Evolutionary conservation across 176 grass and related monocot species (phyloP), one percentile per base, ranked within the genome.

Genomic region (Tillandsia fasciculata): DNA sequence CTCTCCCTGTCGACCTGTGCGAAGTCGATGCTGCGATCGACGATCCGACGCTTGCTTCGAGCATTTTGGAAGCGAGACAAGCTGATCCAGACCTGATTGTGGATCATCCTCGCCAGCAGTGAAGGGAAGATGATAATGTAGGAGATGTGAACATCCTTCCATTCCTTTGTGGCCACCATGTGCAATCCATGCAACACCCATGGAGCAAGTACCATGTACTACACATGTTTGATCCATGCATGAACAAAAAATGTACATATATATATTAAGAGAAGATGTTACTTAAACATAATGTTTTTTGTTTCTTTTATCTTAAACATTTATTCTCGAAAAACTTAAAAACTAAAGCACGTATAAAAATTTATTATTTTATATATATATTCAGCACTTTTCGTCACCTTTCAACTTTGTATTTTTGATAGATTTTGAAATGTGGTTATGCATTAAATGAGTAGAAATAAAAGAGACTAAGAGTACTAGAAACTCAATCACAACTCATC

Each of bases 1-100:
- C 87, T 79, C 74, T 96, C 91, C 9, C 91, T 72, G 85, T 96
- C 92, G 9, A 96, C 79, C 81, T 96, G 92, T 33, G 87, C 88
- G 79, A 96, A 96, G 78, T 92, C 86, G 70, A 96, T 81, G 81
- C 86, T 90, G n/a, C 78, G 75, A 61, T 87, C 70, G 7, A 96
- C 86, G 26, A 96, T 89, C 81, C 80, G 81, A 33, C 83, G 83
- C 57, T 83, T 77, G 83, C 92, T 75, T 15, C 88, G 86, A 14
- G 92, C 92, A 78, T 83, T 96, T 67, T 92, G 88, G 27, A 96
- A 74, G 11, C 92, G 78, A 0, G 92, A 50, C 14, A 70, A 51
- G 26, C 10, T 49, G 0, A 74, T 76, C 54, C 66, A 72, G 8
- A 78, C 13, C 20, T 48, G 77, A 23, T 18, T 18, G 10, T 53